A percentile compares a stretch with the other conserved stretches of the same genome.
Evolutionary conservation across 768 basidiomycete species (phyloP).

Genomic region (Leccinum longicurvipes): DNA sequence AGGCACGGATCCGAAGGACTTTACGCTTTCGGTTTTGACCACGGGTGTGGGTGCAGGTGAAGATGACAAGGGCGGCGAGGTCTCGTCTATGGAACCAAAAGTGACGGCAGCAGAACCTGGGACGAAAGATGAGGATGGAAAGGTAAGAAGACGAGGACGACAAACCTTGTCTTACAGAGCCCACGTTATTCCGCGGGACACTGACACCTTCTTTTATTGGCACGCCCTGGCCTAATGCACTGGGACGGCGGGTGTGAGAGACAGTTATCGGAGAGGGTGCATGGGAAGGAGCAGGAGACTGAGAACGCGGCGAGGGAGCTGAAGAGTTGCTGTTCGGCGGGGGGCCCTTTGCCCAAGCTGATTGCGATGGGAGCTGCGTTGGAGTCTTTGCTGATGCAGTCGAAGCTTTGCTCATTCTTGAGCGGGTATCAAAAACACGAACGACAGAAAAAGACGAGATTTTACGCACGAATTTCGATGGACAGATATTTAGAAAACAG

Average conservation of each 20-base stretch:
- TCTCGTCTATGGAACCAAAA: constrained; percentile 90
- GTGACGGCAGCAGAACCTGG: constrained; percentile 67
- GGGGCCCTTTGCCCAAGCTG: constrained; percentile 90
- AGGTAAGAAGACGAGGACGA: constrained; percentile 9
- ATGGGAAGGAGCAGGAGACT: constrained; percentile 67
- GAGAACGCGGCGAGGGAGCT: constrained; percentile 65
- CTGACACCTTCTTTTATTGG: constrained; percentile 78
- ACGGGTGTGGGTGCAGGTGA: constrained; percentile 69
- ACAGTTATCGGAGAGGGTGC: constrained; percentile 41
- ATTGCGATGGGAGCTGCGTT: constrained; percentile 71
- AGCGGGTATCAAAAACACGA: not conserved
- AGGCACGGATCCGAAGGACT: constrained; percentile 78
- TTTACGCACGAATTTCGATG: constrained; percentile 42
- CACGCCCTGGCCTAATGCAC: constrained; percentile 67
- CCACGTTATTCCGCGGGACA: constrained; percentile 60
- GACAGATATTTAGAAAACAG: constrained; percentile 47
- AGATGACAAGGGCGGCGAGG: constrained; percentile 70
- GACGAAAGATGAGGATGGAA: constrained; percentile 5
- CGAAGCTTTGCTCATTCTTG: constrained; percentile 93
- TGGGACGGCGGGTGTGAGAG: constrained; percentile 77
- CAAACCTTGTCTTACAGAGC: constrained; percentile 65
- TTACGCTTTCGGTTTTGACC: constrained; percentile 69
- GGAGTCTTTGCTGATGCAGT: constrained; percentile 71
- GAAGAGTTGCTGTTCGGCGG: constrained; percentile 54
- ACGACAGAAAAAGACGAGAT: constrained; percentile 5